These are phyloP conservation scores for Ruellia speciosa DNA, from an alignment of 305 asterid genomes.

Conservation along the genomic window DNA sequence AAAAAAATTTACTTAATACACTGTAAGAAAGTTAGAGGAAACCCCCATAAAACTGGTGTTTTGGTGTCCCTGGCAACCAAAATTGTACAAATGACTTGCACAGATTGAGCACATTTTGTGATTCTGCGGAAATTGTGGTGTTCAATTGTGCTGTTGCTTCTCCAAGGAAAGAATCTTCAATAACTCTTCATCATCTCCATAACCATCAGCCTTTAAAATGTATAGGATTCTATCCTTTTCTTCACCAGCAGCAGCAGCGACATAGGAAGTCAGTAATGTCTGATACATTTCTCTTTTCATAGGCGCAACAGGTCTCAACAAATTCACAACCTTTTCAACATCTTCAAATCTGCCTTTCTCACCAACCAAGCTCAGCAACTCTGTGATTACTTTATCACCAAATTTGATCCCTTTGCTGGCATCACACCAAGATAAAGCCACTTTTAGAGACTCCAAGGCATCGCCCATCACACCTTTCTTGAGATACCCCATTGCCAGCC, in stretches of 20 bases:
- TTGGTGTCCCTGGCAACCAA: too few species aligned
- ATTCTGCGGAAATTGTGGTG: too few species aligned
- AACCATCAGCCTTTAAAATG: constrained; percentile 37
- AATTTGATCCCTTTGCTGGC: constrained; percentile 28
- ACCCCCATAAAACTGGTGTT: too few species aligned
- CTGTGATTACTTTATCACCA: constrained; percentile 30
- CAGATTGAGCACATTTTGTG: too few species aligned
- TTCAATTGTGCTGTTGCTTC: too few species aligned
- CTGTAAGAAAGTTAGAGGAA: too few species aligned
- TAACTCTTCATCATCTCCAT: constrained; percentile 44
- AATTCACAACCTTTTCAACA: constrained; percentile 25
- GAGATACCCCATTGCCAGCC: constrained; percentile 47
- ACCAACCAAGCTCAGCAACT: constrained; percentile 32
- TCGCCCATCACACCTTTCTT: constrained; percentile 38
- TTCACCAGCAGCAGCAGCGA: constrained; percentile 28
- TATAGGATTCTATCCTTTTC: constrained; percentile 25
- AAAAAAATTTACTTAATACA: too few species aligned
- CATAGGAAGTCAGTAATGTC: constrained; percentile 26
- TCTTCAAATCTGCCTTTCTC: constrained; percentile 37
- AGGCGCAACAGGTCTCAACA: constrained; percentile 29
- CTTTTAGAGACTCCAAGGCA: constrained; percentile 37
- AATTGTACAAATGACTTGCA: too few species aligned
- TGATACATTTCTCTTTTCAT: constrained; percentile 35
- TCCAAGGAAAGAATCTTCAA: constrained; percentile 24
- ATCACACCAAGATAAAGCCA: constrained; percentile 33